Base-by-base conservation (phyloP, 768 basidiomycete species). In the Boletus pseudo-olivaceus region DNA sequence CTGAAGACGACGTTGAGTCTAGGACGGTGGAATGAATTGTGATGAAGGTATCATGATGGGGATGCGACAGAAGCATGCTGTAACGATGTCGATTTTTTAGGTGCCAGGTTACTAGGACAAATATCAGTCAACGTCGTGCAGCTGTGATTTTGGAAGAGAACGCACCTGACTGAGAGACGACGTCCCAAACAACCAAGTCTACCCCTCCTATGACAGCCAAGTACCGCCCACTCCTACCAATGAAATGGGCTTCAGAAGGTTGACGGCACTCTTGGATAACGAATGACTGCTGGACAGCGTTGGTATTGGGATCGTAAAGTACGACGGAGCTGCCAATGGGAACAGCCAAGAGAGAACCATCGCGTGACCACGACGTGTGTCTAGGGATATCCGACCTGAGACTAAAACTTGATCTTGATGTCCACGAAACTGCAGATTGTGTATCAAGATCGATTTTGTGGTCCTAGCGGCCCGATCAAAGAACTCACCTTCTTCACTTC, bases 301-400 rank as follows among this genome's bases (percentile, higher is more conserved):
- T 87, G 23, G 82, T 83, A 20, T 73, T 62, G 0, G 90, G 78
- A 62, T 93, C 85, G 70, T 89, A 97, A 7, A 98, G 69, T 6
- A 83, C 82, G 49, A 95, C 77, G 55, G 82, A 81, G 15, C 79
- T 66, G 0, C 83, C 84, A 49, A 88, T 78, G 12, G 85, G 77
- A 20, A 95, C 78, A 12, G 87, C 88, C 43, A 98, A 74, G 32
- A 99, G 76, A 6, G 94, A 94, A 9, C 83, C 87, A 67, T 99
- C 97, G 5, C 77, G 79, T 7, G 95, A 91, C 85, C 93, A 97
- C 1, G 84, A 78, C 0, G 81, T 75, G 58, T 84, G 77, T 49
- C 76, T 77, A 32, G 93, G 90, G 47, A 76, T 72, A 64, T 84
- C 80, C n/a, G 77, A 75, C 41, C 86, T 88, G 65, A 88, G 89